phyloP scores from a whole-genome alignment of 2,329 filamentous ascomycete genomes.

The Beauveria medogensis region DNA sequence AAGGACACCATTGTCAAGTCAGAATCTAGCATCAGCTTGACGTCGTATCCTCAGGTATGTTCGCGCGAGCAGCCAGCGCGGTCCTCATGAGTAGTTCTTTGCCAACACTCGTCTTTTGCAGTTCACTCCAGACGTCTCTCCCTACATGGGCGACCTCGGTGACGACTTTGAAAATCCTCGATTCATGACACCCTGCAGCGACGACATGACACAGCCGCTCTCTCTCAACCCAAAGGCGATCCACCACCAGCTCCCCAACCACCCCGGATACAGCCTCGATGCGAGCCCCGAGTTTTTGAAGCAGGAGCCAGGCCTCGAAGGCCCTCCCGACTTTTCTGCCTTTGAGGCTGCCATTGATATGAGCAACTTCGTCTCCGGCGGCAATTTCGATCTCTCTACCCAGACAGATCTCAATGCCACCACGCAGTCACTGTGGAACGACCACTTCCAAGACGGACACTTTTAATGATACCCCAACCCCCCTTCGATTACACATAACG shows the following conservation, averaged over 20 bases:
- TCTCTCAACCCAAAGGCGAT: constrained; percentile 19
- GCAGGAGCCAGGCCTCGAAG: constrained; percentile 21
- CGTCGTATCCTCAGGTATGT: constrained; percentile 23
- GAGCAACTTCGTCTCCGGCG: constrained; percentile 25
- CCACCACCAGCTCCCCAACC: background rate
- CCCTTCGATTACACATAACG: constrained; percentile 3
- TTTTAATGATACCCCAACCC: constrained; percentile 23
- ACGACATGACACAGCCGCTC: constrained; percentile 32
- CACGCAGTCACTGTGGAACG: constrained; percentile 23
- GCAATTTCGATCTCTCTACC: constrained; percentile 22
- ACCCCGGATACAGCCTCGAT: constrained; percentile 15
- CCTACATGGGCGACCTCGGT: constrained; percentile 27
- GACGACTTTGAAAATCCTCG: constrained; percentile 29
- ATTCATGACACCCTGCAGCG: constrained; percentile 47
- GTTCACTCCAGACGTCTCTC: constrained; percentile 32
- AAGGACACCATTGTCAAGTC: constrained; percentile 33
- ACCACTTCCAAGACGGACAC: constrained; percentile 22
- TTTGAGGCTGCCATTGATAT: constrained; percentile 35
- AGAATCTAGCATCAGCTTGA: constrained; percentile 25
- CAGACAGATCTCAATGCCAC: constrained; percentile 19
- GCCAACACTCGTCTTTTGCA: constrained; percentile 23
- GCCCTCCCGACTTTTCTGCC: constrained; percentile 29
- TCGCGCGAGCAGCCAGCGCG: constrained; percentile 26
- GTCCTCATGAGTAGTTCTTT: constrained; percentile 19
- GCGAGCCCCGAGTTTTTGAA: constrained; percentile 21